Base-by-base conservation (phyloP, 2,329 filamentous ascomycete genomes). In the Aspergillus cejpii region DNA sequence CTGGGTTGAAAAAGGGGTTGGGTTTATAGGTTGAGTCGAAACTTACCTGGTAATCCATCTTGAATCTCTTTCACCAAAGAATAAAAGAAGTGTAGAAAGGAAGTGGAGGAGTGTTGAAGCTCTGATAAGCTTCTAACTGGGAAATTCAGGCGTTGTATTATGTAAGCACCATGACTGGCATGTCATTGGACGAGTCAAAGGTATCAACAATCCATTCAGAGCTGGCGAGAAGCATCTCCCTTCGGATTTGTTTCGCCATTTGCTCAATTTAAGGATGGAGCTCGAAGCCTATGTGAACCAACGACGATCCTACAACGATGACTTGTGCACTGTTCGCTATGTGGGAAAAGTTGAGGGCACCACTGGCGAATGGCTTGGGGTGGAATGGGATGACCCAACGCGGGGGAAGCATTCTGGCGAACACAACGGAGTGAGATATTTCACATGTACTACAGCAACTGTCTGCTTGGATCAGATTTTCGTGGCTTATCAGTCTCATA, bases 371-470 rank as follows among this genome's bases (percentile, higher is more conserved):
- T 97, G 91, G 90, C 77, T 97, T 26, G 92, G 92, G 37, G 87
- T 97, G 38, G 92, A 98, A 76, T 98, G 92, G 92, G 91, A 97
- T 68, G 87, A 96, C 64, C 73, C 82, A 45, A 76, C 74, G 28
- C 78, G 90, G 58, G 92, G 92, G 49, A 97, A 96, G 72, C 90
- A 98, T 68, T 80, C 91, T 59, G 92, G 92, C 47, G 81, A 84
- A 49, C 82, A 94, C 67, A 81, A 85, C 52, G 87, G 85, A 48
- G 74, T 78, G 50, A 81, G 79, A 50, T 95, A 96, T 63, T 97
- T 97, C 60, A 72, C 76, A 56, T 95, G 91, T 91, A 78, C 31
- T 15, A 11, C 11, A 20, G 31, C 11, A 34, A 6, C 5, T 34
- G 11, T 11, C 15, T 5, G 8, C 6, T 11, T 19, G 10, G 3